Conservation (phyloP, 176 grass and related monocot species). For the Poa annua region DNA sequence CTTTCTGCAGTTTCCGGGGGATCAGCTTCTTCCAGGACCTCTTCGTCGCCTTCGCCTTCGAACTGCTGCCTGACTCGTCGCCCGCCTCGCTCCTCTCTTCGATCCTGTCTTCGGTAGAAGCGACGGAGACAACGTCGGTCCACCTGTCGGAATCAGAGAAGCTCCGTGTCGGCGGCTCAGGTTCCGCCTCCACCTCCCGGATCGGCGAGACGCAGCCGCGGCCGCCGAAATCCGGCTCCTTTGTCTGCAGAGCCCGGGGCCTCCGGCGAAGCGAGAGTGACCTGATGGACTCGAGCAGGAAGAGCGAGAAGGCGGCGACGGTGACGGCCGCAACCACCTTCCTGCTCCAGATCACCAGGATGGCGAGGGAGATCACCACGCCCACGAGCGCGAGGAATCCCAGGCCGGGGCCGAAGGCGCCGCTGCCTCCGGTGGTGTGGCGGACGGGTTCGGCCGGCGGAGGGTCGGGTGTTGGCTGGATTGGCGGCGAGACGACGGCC, state of each 20-base stretch:
- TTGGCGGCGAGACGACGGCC: neutral
- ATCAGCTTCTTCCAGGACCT: slow-evolving; percentile 66
- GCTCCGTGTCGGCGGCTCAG: slow-evolving; percentile 39
- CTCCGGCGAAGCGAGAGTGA: slow-evolving; percentile 17
- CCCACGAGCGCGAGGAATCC: slow-evolving; percentile 58
- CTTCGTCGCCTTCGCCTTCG: slow-evolving; percentile 49
- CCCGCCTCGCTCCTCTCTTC: slow-evolving; percentile 41
- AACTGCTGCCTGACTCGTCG: slow-evolving; percentile 6
- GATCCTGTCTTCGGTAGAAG: neutral
- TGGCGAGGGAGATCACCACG: slow-evolving; percentile 52
- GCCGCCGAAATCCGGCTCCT: slow-evolving; percentile 40
- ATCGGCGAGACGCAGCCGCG: slow-evolving; percentile 71
- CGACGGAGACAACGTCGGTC: slow-evolving; percentile 18
- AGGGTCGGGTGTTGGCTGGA: slow-evolving; percentile 15
- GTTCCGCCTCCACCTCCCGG: slow-evolving; percentile 55
- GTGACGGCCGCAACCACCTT: slow-evolving; percentile 73
- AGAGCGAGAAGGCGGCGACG: slow-evolving; percentile 55
- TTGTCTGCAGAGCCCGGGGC: slow-evolving; percentile 17
- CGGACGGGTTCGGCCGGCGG: neutral
- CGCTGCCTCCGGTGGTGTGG: neutral
- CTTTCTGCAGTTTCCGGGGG: slow-evolving; percentile 41
- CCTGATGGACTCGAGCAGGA: slow-evolving; percentile 61
- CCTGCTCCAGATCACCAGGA: slow-evolving; percentile 76
- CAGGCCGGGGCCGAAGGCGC: slow-evolving; percentile 34
- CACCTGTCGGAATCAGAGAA: slow-evolving; percentile 44